Conservation (phyloP, 2,329 filamentous ascomycete species). For the Spiromastix sp. region DNA sequence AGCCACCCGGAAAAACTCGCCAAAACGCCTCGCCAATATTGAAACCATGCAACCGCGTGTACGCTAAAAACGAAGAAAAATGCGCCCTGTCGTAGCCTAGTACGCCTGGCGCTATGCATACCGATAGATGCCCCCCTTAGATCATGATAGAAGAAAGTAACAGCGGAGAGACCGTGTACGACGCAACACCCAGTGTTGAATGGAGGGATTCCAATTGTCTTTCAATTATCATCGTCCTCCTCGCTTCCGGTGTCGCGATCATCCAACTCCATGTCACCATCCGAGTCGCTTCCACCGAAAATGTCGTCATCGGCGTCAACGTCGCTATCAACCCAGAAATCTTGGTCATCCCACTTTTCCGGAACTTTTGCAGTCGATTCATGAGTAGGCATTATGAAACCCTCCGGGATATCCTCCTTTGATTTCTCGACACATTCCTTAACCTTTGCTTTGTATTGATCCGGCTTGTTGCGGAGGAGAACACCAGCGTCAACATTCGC, state of each 20-base stretch:
- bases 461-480: constrained; percentile 64
- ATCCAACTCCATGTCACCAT: constrained; percentile 36
- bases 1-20: too few relatives aligned
- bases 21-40: too few relatives aligned
- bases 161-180: neutral
- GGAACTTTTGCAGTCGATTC: constrained; percentile 41
- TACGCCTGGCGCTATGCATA: neutral
- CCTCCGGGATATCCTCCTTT: constrained; percentile 67
- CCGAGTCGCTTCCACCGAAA: constrained; percentile 62
- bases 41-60: too few relatives aligned
- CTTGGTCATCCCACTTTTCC: constrained; percentile 47
- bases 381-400: constrained; percentile 71
- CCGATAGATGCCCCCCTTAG: neutral
- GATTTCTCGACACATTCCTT: constrained; percentile 60
- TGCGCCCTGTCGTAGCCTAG: too few relatives aligned
- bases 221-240: constrained; percentile 3
- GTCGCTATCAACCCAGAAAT: constrained; percentile 72
- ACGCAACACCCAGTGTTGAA: too few relatives aligned
- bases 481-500: constrained; percentile 92
- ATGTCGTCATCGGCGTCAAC: constrained; percentile 63
- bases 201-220: neutral
- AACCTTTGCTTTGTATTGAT: constrained; percentile 60
- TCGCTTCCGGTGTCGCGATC: constrained; percentile 45
- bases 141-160: neutral
- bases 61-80: too few relatives aligned